phyloP scores from a whole-genome alignment of 1,139 yeast species.

The Kodamaea sp. region DNA sequence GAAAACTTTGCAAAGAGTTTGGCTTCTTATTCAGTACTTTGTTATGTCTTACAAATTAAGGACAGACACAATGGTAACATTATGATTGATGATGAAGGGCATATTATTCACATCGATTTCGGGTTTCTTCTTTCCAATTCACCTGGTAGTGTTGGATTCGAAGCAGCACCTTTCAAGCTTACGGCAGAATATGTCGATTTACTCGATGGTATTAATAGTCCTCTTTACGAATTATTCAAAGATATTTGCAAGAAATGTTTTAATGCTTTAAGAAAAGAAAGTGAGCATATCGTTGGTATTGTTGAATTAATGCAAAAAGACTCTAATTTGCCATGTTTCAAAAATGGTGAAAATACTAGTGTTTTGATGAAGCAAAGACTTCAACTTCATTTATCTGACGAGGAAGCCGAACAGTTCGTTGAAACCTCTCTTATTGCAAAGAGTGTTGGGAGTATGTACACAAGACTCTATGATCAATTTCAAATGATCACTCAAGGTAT shows the following conservation, averaged over 20 bases:
- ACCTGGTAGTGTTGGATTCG: conserved; percentile 95
- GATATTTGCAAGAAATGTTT: conserved; percentile 68
- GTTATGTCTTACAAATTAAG: conserved; percentile 84
- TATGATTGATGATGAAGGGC: conserved; percentile 91
- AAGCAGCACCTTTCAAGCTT: conserved; percentile 93
- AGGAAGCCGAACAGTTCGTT: conserved; percentile 72
- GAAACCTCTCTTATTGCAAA: conserved; percentile 70
- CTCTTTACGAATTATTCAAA: conserved; percentile 55
- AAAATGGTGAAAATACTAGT: conserved; percentile 80
- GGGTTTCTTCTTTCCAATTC: conserved; percentile 90
- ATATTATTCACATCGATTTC: conserved; percentile 91
- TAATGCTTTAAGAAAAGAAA: conserved; percentile 62
- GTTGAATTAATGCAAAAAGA: conserved; percentile 94
- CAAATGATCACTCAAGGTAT: conserved; percentile 94
- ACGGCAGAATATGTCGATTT: conserved; percentile 85
- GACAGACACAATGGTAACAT: conserved; percentile 97
- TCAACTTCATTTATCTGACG: conserved; percentile 69
- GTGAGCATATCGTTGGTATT: conserved; percentile 70
- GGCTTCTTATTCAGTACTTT: conserved; percentile 85
- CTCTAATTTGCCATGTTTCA: conserved; percentile 85
- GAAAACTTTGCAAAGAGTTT: conserved; percentile 78
- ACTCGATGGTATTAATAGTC: conserved; percentile 72
- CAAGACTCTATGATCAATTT: conserved; percentile 89
- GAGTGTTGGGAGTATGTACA: conserved; percentile 84
- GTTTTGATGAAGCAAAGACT: conserved; percentile 74